A percentile compares a stretch with the other conserved stretches of the same genome.
phyloP scores from a whole-genome alignment of 164 flowering plant genomes.

The Macadamia integrifolia region DNA sequence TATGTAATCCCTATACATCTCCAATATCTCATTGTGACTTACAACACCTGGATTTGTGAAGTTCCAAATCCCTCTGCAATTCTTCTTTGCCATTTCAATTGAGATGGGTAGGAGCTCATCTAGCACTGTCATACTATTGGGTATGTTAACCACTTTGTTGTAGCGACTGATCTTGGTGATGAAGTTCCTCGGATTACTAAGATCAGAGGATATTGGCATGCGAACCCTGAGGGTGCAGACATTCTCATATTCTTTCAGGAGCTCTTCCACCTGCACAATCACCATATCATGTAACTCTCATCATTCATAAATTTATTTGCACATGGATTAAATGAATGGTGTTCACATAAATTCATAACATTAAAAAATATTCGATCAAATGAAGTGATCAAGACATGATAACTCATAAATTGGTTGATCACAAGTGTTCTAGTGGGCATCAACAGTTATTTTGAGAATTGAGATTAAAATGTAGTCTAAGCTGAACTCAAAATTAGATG shows the following conservation, averaged over 20 bases:
- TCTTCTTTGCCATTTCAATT: constrained; percentile 28
- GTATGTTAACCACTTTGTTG: constrained; percentile 23
- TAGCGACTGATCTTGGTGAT: constrained; percentile 22
- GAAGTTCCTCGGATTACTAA: constrained; percentile 25
- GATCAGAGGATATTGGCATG: constrained; percentile 30
- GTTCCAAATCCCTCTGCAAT: constrained; percentile 23
- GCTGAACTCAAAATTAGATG: no score
- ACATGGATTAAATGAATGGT: no score
- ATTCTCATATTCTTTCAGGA: constrained; percentile 21
- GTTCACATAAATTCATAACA: no score
- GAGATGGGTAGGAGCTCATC: constrained; percentile 29
- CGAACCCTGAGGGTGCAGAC: constrained; percentile 28
- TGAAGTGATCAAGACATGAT: no score
- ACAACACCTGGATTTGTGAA: constrained; percentile 27
- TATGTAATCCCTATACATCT: constrained; percentile 24
- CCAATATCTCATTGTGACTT: constrained; percentile 25
- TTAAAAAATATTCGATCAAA: no score
- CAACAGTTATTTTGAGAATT: no score
- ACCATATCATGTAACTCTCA: background rate
- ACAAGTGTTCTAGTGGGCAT: no score
- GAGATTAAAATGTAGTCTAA: no score
- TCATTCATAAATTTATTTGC: background rate
- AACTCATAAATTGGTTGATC: no score
- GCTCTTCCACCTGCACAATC: constrained; percentile 24
- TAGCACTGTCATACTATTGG: constrained; percentile 27